Evolutionary conservation across 2,329 filamentous ascomycete genomes (phyloP).

Genomic region (Xylaria sp.): DNA sequence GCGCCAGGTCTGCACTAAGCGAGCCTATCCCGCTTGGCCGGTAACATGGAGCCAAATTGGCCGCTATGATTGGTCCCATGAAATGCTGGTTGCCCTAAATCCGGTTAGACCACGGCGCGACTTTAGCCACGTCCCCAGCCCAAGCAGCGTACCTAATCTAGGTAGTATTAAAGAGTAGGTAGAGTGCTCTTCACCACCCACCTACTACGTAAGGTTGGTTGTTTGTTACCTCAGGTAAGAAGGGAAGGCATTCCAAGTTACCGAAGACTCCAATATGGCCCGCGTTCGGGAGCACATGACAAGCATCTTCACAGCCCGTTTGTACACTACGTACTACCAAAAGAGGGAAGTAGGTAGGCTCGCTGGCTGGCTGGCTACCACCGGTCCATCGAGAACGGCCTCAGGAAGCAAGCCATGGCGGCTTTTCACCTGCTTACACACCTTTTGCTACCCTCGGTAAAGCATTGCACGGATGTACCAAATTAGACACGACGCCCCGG

Average conservation of each 20-base stretch:
- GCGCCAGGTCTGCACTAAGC: constrained; percentile 27
- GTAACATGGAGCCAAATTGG: constrained; percentile 18
- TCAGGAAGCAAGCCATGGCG: constrained; percentile 16
- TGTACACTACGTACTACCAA: constrained; percentile 20
- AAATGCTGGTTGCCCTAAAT: constrained; percentile 25
- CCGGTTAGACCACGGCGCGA: constrained; percentile 26
- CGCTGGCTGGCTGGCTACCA: constrained; percentile 22
- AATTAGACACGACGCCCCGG: constrained; percentile 22
- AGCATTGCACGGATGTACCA: constrained; percentile 14
- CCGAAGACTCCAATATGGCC: constrained; percentile 33
- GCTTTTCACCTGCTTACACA: constrained; percentile 23
- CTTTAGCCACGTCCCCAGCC: not conserved
- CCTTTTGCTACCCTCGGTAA: constrained; percentile 16
- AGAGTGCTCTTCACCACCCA: not conserved
- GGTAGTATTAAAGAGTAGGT: not conserved
- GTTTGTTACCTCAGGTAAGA: constrained; percentile 5
- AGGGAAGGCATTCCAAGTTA: constrained; percentile 22
- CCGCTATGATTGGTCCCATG: constrained; percentile 32
- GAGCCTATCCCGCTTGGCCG: constrained; percentile 34
- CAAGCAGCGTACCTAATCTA: not conserved
- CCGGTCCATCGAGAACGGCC: constrained; percentile 19
- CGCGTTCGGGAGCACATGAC: constrained; percentile 35
- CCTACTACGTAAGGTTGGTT: not conserved
- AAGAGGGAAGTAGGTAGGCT: not conserved
- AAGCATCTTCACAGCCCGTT: constrained; percentile 36